Percentiles rank a stretch among this genome's conserved stretches.
Evolutionary conservation across 345 rosid species (phyloP).

Genomic region (Anacardium occidentale): DNA sequence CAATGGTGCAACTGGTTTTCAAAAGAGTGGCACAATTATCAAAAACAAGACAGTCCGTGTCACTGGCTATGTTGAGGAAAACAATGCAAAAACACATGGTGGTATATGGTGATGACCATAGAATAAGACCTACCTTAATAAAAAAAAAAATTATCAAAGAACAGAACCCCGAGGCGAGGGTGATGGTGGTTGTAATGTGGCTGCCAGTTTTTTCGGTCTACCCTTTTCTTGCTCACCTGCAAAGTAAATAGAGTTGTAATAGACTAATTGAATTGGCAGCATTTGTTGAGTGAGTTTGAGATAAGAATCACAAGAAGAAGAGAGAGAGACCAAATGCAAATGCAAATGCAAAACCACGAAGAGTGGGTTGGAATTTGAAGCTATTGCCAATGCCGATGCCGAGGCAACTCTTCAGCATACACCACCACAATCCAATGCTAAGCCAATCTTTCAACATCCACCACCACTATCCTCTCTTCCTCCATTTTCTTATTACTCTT

Average conservation of each 20-base stretch:
- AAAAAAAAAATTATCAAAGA: constrained; percentile 26
- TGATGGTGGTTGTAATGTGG: constrained; percentile 31
- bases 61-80: constrained; percentile 56
- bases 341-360: constrained; percentile 58
- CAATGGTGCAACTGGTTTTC: constrained; percentile 26
- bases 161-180: constrained; percentile 74
- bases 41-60: constrained; percentile 44
- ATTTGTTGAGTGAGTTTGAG: constrained; percentile 18
- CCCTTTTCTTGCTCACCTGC: constrained; percentile 47
- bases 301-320: constrained; percentile 22
- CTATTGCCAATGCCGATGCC: constrained; percentile 60
- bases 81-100: constrained; percentile 81
- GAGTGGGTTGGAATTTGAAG: constrained; percentile 63
- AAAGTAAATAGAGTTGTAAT: constrained; percentile 31
- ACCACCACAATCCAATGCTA: constrained; percentile 22
- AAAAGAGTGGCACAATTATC: constrained; percentile 44
- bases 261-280: constrained; percentile 15
- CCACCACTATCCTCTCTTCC: constrained; percentile 19
- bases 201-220: constrained; percentile 34
- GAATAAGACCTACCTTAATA: constrained; percentile 26
- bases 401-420: constrained; percentile 39
- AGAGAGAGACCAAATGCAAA: background rate
- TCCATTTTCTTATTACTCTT: constrained; percentile 29
- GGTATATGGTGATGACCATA: constrained; percentile 21
- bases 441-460: constrained; percentile 24